Conservation (phyloP, 2,329 filamentous ascomycete species). For the Talaromyces funiculosus region DNA sequence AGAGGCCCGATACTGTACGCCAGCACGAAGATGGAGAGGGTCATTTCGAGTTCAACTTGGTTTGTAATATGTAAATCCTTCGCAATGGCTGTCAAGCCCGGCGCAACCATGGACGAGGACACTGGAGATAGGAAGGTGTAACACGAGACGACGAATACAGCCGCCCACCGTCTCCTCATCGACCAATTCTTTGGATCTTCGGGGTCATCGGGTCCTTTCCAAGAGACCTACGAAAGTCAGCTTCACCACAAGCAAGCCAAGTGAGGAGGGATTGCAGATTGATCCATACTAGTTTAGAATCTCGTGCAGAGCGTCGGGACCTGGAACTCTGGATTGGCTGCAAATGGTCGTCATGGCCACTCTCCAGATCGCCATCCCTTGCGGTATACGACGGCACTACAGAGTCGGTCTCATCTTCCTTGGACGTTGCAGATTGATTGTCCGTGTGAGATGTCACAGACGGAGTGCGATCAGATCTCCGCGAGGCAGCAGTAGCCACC, state of each 20-base stretch:
- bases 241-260: neutral
- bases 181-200: constrained; percentile 52
- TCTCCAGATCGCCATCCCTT: constrained; percentile 6
- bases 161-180: constrained; percentile 52
- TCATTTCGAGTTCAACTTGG: constrained; percentile 41
- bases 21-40: constrained; percentile 52
- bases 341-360: neutral
- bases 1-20: constrained; percentile 51
- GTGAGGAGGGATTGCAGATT: neutral
- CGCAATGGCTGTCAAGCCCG: constrained; percentile 49
- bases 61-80: constrained; percentile 49
- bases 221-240: constrained; percentile 30
- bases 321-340: constrained; percentile 5
- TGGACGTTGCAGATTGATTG: constrained; percentile 6
- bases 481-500: constrained; percentile 7
- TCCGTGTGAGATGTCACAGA: constrained; percentile 11
- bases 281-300: constrained; percentile 9
- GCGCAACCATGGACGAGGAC: constrained; percentile 56
- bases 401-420: neutral
- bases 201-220: constrained; percentile 50
- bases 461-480: neutral
- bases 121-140: constrained; percentile 61
- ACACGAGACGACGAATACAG: constrained; percentile 49
- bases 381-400: neutral
- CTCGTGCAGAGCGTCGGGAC: constrained; percentile 8